Evolutionary conservation across 257 asterid species (phyloP), one percentile per base, ranked within the genome.

Genomic region (Ligustrum vulgare): DNA sequence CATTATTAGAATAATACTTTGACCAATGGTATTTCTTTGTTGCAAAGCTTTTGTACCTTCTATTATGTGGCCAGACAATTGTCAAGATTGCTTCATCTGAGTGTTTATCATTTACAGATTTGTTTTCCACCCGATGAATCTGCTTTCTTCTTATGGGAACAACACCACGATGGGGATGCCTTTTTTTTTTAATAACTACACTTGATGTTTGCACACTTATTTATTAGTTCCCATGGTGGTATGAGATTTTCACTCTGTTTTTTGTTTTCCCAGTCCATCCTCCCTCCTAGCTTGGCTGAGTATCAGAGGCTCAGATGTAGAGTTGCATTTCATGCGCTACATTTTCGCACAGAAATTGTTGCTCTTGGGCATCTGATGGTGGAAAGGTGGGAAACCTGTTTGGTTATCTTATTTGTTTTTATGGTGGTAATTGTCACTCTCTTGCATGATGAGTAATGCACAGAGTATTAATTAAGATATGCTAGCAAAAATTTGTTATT

Each of bases 291-390:
- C 89, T 82, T 95, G 87, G 91, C 82, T 45, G 99, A 95, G 85
- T 83, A 86, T 84, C 98, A 93, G 80, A 91, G 99, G 87, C 97
- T 95, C 76, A 90, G 99, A 84, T 95, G 99, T 71, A 91, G 97
- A 71, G 97, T 91, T 73, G 96, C 98, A 80, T 95, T 86, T 89
- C 89, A 91, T 20, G 97, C 93, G 51, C 90, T 95, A 79, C 96
- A 82, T 41, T 93, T 95, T 80, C 99, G 98, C 75, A 83, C 88
- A 60, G 97, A 93, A 86, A 89, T 95, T 79, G 67, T 72, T 65
- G 86, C 89, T 70, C 87, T 89, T 80, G 97, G 97, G 54, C 82
- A 62, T 66, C 88, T 71, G 60, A 91, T 93, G 85, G 87, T 93
- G 80, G 90, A 89, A 84, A 95, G 97, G 99, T 80, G 28, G 86